Conservation (phyloP, 2,329 filamentous ascomycete species). For the Ciborinia camelliae region DNA sequence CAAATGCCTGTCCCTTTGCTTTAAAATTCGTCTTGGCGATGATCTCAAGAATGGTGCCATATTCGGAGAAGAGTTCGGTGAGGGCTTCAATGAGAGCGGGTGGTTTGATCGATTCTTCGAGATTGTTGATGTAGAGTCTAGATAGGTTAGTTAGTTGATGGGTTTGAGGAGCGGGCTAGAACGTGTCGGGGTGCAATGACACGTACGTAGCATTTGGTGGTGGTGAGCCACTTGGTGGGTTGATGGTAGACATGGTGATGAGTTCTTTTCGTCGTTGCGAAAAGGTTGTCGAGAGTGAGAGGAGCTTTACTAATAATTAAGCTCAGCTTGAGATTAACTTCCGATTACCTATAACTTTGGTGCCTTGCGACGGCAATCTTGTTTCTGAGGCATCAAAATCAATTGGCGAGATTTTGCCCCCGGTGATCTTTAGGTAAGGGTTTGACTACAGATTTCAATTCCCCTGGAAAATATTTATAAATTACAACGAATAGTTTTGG, state of each 20-base stretch:
- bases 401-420: not conserved
- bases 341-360: not conserved
- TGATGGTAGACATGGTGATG: constrained; percentile 9
- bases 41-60: constrained; percentile 80
- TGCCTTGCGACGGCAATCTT: not conserved
- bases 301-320: not conserved
- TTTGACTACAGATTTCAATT: not conserved
- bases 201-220: constrained; percentile 63
- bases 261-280: not conserved
- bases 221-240: constrained; percentile 17
- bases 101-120: constrained; percentile 88
- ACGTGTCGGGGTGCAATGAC: constrained; percentile 70
- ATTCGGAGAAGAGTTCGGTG: constrained; percentile 77
- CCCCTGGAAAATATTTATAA: too few species aligned
- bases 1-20: constrained; percentile 91
- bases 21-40: constrained; percentile 86
- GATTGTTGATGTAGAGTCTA: constrained; percentile 73
- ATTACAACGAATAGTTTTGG: too few species aligned
- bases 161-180: constrained; percentile 27
- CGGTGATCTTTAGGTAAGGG: too few species aligned
- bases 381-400: not conserved
- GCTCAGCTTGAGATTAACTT: not conserved
- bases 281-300: not conserved
- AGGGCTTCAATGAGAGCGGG: constrained; percentile 72
- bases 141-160: constrained; percentile 8